Conservation (phyloP, 129 eudicot genomes). For the Flaveria trinervia region DNA sequence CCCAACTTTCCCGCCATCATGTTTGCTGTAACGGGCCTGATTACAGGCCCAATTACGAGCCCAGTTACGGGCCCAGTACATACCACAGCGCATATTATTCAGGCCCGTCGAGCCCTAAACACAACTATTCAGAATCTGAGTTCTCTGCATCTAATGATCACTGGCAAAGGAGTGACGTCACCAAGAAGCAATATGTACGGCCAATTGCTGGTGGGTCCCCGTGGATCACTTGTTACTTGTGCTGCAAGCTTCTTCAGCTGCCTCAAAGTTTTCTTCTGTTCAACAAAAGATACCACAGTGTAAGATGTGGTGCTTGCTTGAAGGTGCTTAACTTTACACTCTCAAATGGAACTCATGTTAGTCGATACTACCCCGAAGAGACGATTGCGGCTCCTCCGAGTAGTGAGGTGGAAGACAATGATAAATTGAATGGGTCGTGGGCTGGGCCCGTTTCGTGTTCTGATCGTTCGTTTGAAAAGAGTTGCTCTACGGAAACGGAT, state of each 20-base stretch:
- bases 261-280: slow-evolving; percentile 77
- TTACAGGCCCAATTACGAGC: slow-evolving; percentile 19
- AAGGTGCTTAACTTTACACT: slow-evolving; percentile 61
- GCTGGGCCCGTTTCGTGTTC: slow-evolving; percentile 55
- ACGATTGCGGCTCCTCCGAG: slow-evolving; percentile 55
- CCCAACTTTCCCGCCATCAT: slow-evolving; percentile 49
- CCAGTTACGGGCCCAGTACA: slow-evolving; percentile 20
- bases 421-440: slow-evolving; percentile 19
- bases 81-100: slow-evolving; percentile 41
- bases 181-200: slow-evolving; percentile 54
- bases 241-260: slow-evolving; percentile 61
- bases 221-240: slow-evolving; percentile 56
- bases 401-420: slow-evolving; percentile 61
- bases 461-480: slow-evolving; percentile 51
- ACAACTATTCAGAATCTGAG: slow-evolving; percentile 33
- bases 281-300: slow-evolving; percentile 54
- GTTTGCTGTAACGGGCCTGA: slow-evolving; percentile 29
- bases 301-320: slow-evolving; percentile 69
- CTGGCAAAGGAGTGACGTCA: slow-evolving; percentile 24
- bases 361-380: slow-evolving; percentile 44
- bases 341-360: slow-evolving; percentile 42
- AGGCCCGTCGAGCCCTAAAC: slow-evolving; percentile 42
- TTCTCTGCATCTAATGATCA: slow-evolving; percentile 40
- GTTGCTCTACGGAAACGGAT: slow-evolving; percentile 56
- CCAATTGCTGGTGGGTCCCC: slow-evolving; percentile 86